Evolutionary conservation across 1,284 basidiomycete species (phyloP).

Genomic region (Sporisorium reilianum): DNA sequence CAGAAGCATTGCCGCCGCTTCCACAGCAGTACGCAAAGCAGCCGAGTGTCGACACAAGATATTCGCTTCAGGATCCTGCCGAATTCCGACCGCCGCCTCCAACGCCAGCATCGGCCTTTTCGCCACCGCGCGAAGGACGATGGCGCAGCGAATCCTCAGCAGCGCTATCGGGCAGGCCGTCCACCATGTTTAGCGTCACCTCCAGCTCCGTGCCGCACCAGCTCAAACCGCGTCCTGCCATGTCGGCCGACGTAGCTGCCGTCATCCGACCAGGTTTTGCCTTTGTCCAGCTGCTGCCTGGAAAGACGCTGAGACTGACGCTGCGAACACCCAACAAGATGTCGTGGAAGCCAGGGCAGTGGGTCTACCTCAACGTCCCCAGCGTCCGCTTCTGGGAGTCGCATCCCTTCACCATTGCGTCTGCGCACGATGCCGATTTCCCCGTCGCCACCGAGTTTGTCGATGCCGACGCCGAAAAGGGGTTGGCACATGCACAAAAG

Average conservation of each 20-base stretch:
- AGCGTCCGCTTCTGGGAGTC: conserved; percentile 77
- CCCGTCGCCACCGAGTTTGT: conserved; percentile 50
- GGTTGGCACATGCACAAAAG: conserved; percentile 64
- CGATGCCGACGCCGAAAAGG: conserved; percentile 49
- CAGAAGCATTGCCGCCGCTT: conserved; percentile 27
- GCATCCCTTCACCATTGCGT: conserved; percentile 85
- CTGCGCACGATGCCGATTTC: conserved; percentile 74
- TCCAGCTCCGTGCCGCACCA: conserved; percentile 22
- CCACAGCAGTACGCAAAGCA: conserved; percentile 26
- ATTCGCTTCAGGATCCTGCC: conserved; percentile 28
- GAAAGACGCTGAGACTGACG: conserved; percentile 80
- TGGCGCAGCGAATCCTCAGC: conserved; percentile 22
- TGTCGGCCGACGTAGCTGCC: conserved; percentile 60
- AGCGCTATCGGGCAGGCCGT: conserved; percentile 26
- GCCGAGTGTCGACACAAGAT: conserved; percentile 16
- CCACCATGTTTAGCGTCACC: conserved; percentile 38
- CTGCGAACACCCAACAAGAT: conserved; percentile 74
- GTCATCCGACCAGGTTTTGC: conserved; percentile 75
- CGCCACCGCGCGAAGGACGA: conserved; percentile 11
- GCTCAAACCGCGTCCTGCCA: conserved; percentile 51
- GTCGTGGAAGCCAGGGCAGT: conserved; percentile 82
- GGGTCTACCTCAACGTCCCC: conserved; percentile 81
- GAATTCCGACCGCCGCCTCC: conserved; percentile 12
- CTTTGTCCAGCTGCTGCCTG: conserved; percentile 82
- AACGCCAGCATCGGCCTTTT: conserved; percentile 2